These are phyloP conservation scores for Mucor velutinosus DNA, from an alignment of 371 early-diverging fungal species.

Conservation along the genomic window DNA sequence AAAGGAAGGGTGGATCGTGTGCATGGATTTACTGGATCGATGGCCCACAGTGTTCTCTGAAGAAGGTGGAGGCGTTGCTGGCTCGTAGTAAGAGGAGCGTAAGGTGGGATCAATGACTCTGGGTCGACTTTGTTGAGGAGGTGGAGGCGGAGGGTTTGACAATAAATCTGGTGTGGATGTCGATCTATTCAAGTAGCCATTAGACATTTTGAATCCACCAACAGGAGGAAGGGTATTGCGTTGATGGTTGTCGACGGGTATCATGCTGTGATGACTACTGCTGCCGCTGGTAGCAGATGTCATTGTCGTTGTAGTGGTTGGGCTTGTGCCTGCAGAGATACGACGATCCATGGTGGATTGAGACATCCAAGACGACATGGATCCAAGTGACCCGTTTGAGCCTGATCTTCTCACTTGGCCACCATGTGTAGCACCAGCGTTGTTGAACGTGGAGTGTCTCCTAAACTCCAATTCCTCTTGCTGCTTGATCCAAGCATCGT, in stretches of 20 bases:
- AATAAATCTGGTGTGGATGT: constrained; percentile 30
- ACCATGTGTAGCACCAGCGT: neutral
- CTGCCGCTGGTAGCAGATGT: neutral
- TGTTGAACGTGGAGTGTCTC: neutral
- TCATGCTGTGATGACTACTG: neutral
- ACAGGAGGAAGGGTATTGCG: constrained; percentile 7
- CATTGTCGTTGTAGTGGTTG: neutral
- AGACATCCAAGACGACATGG: constrained; percentile 11
- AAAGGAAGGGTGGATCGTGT: constrained; percentile 4
- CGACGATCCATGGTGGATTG: constrained; percentile 3
- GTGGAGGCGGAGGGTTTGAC: neutral
- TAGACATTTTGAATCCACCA: neutral
- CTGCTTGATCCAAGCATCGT: neutral
- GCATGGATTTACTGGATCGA: neutral
- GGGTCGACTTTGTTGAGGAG: constrained; percentile 5
- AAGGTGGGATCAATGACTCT: constrained; percentile 9
- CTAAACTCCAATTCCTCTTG: constrained; percentile 1
- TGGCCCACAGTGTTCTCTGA: neutral
- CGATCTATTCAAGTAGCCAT: constrained; percentile 25
- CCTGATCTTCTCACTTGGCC: constrained; percentile 1
- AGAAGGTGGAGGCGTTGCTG: neutral
- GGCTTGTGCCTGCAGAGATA: neutral
- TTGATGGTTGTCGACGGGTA: constrained; percentile 8
- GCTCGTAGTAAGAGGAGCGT: constrained; percentile 20
- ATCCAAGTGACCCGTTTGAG: constrained; percentile 7